Conservation (phyloP, 75 land plant species). For the Picea glauca region DNA sequence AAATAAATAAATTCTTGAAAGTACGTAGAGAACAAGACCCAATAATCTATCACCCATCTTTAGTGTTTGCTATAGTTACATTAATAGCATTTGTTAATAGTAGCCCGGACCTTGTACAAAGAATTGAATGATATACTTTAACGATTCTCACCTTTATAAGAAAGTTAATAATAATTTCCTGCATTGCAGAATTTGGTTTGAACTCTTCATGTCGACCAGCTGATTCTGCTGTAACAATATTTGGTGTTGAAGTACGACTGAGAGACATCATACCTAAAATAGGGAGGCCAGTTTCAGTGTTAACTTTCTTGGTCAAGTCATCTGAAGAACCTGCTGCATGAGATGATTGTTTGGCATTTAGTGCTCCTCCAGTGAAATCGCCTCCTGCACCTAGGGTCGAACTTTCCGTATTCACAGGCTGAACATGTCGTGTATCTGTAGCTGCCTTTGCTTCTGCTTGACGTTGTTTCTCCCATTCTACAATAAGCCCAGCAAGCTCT, state of each 20-base stretch:
- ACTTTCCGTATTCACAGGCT: conserved; percentile 30
- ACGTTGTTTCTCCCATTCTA: conserved; percentile 93
- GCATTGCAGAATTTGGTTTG: conserved; percentile 99
- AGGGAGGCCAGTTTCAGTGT: conserved; percentile 79
- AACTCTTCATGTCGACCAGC: conserved; percentile 92
- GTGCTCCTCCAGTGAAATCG: conserved; percentile 7
- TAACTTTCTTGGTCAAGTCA: conserved; percentile 76
- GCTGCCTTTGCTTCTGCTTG: conserved; percentile 76
- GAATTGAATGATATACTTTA: too few relatives aligned
- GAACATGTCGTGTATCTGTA: conserved; percentile 40
- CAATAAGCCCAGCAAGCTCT: conserved; percentile 97
- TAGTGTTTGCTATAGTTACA: too few relatives aligned
- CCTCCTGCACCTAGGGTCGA: conserved; percentile 27
- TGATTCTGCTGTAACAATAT: conserved; percentile 78
- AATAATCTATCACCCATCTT: too few relatives aligned
- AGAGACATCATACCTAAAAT: conserved; percentile 92
- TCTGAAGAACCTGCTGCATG: conserved; percentile 65
- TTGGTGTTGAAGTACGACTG: conserved; percentile 71
- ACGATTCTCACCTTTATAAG: conserved; percentile 70
- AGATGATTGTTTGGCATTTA: conserved; percentile 39
- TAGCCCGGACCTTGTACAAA: too few relatives aligned
- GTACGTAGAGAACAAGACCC: neutral
- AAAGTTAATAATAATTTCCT: conserved; percentile 98
- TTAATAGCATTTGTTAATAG: too few relatives aligned
- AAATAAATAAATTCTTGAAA: neutral